phyloP scores from a whole-genome alignment of 2,329 filamentous ascomycete species.

The Colletotrichum viniferum region DNA sequence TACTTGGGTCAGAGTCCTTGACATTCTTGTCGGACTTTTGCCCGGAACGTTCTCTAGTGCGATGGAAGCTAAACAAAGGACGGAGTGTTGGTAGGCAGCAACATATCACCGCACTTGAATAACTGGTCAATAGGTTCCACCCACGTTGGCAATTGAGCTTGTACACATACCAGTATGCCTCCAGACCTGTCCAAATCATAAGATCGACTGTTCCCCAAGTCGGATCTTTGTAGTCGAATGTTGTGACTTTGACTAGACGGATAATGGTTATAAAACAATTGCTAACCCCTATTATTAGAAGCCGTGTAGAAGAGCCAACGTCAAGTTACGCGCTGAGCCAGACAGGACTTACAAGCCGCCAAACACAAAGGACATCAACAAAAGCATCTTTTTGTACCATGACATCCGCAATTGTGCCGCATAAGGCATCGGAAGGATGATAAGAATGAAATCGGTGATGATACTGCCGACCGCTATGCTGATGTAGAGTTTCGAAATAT shows the following conservation, averaged over 20 bases:
- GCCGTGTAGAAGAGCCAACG: background rate
- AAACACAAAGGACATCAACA: background rate
- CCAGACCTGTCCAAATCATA: conserved; percentile 17
- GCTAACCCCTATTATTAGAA: background rate
- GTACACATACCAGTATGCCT: conserved; percentile 3
- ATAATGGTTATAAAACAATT: conserved; percentile 18
- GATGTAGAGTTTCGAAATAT: conserved; percentile 7
- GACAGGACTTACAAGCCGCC: conserved; percentile 1
- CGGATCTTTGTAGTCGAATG: conserved; percentile 7
- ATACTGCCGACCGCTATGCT: conserved; percentile 17
- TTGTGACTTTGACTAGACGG: conserved; percentile 4
- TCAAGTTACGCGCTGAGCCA: background rate
- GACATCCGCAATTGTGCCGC: background rate
- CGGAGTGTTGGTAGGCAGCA: background rate
- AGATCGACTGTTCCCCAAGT: conserved; percentile 17
- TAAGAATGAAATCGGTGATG: conserved; percentile 3
- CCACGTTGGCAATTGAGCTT: background rate
- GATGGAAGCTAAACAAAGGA: background rate
- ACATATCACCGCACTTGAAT: background rate
- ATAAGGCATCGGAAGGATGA: background rate
- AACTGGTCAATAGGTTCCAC: background rate
- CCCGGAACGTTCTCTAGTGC: background rate
- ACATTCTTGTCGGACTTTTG: background rate
- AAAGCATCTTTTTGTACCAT: background rate
- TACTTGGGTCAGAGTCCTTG: background rate